Evolutionary conservation across 805 yeast species (phyloP).

Genomic region (Kazachstania viticola): DNA sequence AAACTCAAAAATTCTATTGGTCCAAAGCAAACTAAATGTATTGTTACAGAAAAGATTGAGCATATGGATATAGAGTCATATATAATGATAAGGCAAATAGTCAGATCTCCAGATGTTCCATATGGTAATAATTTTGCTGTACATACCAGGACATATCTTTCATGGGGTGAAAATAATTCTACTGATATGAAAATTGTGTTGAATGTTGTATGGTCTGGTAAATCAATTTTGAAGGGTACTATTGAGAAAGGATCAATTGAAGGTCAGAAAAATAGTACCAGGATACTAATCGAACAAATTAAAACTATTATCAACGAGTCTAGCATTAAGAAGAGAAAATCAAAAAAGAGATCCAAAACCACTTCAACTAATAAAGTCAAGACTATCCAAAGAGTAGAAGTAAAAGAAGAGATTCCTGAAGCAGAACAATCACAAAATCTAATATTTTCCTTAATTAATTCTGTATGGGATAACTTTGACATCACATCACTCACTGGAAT

Average conservation of each 20-base stretch:
- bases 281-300: constrained; percentile 33
- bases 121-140: constrained; percentile 60
- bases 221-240: constrained; percentile 64
- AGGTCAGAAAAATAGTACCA: constrained; percentile 56
- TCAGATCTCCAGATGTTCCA: constrained; percentile 67
- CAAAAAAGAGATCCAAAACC: constrained; percentile 5
- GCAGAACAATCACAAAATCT: not conserved
- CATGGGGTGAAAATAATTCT: constrained; percentile 53
- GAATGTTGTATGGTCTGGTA: constrained; percentile 58
- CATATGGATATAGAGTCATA: constrained; percentile 34
- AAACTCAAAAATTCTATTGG: constrained; percentile 56
- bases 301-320: constrained; percentile 23
- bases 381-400: not conserved
- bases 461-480: constrained; percentile 9
- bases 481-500: constrained; percentile 13
- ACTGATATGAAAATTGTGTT: constrained; percentile 49
- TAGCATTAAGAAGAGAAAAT: constrained; percentile 3
- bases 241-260: constrained; percentile 66
- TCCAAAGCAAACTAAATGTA: constrained; percentile 61
- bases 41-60: constrained; percentile 44
- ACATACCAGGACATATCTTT: constrained; percentile 44
- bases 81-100: constrained; percentile 37
- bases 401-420: not conserved
- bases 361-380: not conserved
- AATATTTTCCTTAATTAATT: constrained; percentile 1